Percentiles rank a stretch among this genome's conserved stretches.
These are phyloP conservation scores for Neonectria coccinea DNA, from an alignment of 2,329 filamentous ascomycete genomes.

Conservation along the genomic window DNA sequence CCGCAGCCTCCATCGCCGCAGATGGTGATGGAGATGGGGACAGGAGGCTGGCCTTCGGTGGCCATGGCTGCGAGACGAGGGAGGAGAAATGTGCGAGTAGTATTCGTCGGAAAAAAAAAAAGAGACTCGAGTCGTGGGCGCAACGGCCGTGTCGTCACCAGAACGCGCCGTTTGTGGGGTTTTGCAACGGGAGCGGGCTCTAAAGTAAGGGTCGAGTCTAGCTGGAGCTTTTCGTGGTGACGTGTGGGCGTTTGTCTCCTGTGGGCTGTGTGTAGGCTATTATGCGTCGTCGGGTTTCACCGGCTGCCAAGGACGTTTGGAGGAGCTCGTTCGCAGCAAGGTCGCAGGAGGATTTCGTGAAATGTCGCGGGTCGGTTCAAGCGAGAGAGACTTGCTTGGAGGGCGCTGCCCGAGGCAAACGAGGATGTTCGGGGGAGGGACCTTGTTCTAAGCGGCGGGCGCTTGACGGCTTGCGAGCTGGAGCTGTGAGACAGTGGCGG, in stretches of 20 bases:
- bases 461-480: slow-evolving; percentile 3
- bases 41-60: slow-evolving; percentile 49
- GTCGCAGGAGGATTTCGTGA: slow-evolving; percentile 4
- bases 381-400: neutral
- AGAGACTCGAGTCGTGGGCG: slow-evolving; percentile 15
- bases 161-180: slow-evolving; percentile 34
- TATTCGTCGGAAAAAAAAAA: neutral
- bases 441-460: slow-evolving; percentile 1
- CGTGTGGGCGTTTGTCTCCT: slow-evolving; percentile 1
- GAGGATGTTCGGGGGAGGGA: slow-evolving; percentile 1
- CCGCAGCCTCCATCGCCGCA: slow-evolving; percentile 88
- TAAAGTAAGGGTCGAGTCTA: slow-evolving; percentile 20
- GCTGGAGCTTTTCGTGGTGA: slow-evolving; percentile 23
- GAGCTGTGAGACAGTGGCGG: slow-evolving; percentile 6
- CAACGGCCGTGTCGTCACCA: slow-evolving; percentile 17
- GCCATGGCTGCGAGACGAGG: slow-evolving; percentile 32
- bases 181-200: slow-evolving; percentile 23
- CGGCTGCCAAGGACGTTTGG: neutral
- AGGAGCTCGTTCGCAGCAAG: slow-evolving; percentile 9
- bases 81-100: neutral
- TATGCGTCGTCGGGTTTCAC: neutral
- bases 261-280: neutral
- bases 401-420: slow-evolving; percentile 16
- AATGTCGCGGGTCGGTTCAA: neutral
- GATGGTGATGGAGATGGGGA: slow-evolving; percentile 80